phyloP scores from a whole-genome alignment of 768 basidiomycete genomes.

The Lactarius psammicola region DNA sequence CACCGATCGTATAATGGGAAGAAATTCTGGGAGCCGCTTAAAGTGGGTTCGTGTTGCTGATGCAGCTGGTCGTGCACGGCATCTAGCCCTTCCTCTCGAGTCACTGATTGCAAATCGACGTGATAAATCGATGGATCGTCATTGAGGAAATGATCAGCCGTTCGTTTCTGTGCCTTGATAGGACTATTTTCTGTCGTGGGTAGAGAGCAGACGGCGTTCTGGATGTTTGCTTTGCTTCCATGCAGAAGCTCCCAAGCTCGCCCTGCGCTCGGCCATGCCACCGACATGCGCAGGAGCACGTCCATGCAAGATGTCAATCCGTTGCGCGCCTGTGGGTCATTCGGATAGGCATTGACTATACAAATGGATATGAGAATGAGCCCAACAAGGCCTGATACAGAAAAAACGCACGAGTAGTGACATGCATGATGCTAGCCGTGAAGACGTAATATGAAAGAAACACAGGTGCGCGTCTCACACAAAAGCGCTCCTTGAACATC shows the following conservation, averaged over 20 bases:
- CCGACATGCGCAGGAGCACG: slow-evolving; percentile 59
- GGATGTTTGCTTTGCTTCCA: slow-evolving; percentile 50
- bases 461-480: slow-evolving; percentile 58
- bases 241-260: slow-evolving; percentile 71
- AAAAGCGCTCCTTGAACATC: slow-evolving; percentile 61
- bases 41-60: slow-evolving; percentile 14
- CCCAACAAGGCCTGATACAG: background rate
- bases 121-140: slow-evolving; percentile 26
- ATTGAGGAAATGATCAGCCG: slow-evolving; percentile 48
- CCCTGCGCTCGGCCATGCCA: slow-evolving; percentile 73
- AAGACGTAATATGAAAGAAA: slow-evolving; percentile 80
- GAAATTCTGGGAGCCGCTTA: slow-evolving; percentile 29
- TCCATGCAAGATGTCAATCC: slow-evolving; percentile 69
- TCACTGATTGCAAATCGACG: slow-evolving; percentile 11
- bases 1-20: slow-evolving; percentile 47
- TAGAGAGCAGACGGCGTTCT: slow-evolving; percentile 11
- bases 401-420: slow-evolving; percentile 59
- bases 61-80: slow-evolving; percentile 28
- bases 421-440: slow-evolving; percentile 77
- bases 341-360: slow-evolving; percentile 59
- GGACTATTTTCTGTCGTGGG: slow-evolving; percentile 13
- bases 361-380: slow-evolving; percentile 4
- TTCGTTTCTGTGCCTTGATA: slow-evolving; percentile 53
- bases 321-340: slow-evolving; percentile 65
- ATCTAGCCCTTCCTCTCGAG: slow-evolving; percentile 15